Percentiles rank a stretch among this genome's conserved stretches.
These are phyloP conservation scores for Vachellia pachyceras DNA, from an alignment of 306 rosid species.

Conservation along the genomic window DNA sequence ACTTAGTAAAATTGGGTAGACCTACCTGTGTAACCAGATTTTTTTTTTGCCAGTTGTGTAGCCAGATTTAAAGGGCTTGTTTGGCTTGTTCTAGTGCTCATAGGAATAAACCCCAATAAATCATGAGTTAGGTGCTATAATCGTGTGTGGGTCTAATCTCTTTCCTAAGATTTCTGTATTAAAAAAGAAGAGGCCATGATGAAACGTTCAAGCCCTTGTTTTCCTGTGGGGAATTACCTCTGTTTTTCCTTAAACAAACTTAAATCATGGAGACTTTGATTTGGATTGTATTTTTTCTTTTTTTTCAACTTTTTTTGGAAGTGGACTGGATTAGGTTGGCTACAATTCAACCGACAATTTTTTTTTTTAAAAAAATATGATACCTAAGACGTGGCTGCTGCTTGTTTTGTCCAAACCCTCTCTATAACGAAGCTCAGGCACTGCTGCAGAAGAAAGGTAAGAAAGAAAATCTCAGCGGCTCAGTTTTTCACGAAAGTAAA, in stretches of 20 bases:
- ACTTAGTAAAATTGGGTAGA: too few species aligned
- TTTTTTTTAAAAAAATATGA: neutral
- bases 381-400: conserved; percentile 13
- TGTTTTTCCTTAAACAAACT: neutral
- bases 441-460: neutral
- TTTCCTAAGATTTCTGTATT: too few species aligned
- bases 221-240: neutral
- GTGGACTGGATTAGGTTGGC: neutral
- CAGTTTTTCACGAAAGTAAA: neutral
- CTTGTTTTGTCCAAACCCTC: neutral
- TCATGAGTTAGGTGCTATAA: too few species aligned
- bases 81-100: too few species aligned
- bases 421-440: neutral
- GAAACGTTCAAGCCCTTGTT: neutral
- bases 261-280: neutral
- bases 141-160: too few species aligned
- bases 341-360: neutral
- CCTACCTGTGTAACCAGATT: too few species aligned
- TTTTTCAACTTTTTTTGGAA: neutral
- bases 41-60: too few species aligned
- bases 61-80: too few species aligned
- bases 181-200: neutral
- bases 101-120: too few species aligned
- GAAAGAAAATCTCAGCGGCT: neutral
- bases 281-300: neutral